Evolutionary conservation across 2,329 filamentous ascomycete species (phyloP), one percentile per base, ranked within the genome.

Genomic region (Fusarium stilboides): DNA sequence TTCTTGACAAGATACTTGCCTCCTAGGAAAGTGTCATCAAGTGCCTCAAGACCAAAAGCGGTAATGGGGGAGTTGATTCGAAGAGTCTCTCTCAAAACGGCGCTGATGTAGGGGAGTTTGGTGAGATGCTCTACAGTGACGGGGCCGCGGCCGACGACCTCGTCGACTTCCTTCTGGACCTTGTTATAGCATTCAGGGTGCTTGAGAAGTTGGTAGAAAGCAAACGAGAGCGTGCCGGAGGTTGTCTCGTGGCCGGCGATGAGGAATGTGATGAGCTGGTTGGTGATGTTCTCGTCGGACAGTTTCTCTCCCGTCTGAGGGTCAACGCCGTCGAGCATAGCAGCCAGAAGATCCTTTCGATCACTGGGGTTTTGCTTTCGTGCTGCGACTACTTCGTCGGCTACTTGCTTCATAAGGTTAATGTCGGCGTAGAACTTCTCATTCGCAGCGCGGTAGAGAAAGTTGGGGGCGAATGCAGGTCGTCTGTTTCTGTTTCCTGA

Each of bases 211-310:
- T 90, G 83, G 74, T 89, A 91, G 50, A 92, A 87, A 0, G 85
- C 79, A 73, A 92, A 93, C 0, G 89, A 87, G 14, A 94, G 77
- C 17, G 91, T 79, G 4, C 90, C 91, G 3, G 89, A 88, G 0
- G 91, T 91, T 0, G 92, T 94, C 71, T 93, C 91, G 65, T 92
- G 91, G 3, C 89, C 89, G 36, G 89, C 89, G 71, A 91, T 89
- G 12, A 93, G 77, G 69, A 93, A 93, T 0, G 91, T 93, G 61
- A 92, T 89, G 79, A 94, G 87, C 68, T 94, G 92, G 75, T 91
- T 84, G 17, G 88, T 85, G 65, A 93, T 91, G 49, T 83, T 87
- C 6, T 86, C 81, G 62, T 92, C 89, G 2, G 82, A 85, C 68
- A 94, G 80, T n/a, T 84, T 85, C 70, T 89, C 82, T 14, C 91